phyloP scores from a whole-genome alignment of 1,139 yeast genomes.

The Torulaspora globosa region DNA sequence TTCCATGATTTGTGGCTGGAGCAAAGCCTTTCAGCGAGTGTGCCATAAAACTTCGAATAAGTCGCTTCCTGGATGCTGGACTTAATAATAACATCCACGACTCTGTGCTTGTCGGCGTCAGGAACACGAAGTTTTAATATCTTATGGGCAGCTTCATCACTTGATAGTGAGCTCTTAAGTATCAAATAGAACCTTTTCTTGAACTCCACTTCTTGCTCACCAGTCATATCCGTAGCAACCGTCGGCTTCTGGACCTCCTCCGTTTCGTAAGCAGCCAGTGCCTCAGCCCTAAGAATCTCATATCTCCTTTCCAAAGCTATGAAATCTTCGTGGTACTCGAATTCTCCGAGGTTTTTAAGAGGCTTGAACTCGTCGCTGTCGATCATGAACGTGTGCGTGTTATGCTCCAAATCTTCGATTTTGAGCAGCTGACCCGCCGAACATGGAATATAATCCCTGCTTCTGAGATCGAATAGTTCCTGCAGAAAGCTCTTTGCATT shows the following conservation, averaged over 20 bases:
- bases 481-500: conserved; percentile 51
- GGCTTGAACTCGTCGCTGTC: conserved; percentile 47
- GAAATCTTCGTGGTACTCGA: conserved; percentile 51
- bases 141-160: conserved; percentile 92
- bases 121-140: conserved; percentile 49
- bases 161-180: conserved; percentile 87
- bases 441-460: conserved; percentile 45
- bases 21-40: conserved; percentile 67
- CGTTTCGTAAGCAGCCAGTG: not conserved
- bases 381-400: conserved; percentile 56
- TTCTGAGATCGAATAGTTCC: conserved; percentile 49
- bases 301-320: conserved; percentile 49
- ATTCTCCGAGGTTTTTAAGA: conserved; percentile 49
- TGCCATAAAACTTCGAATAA: conserved; percentile 81
- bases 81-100: conserved; percentile 73
- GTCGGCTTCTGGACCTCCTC: conserved; percentile 18
- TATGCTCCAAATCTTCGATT: conserved; percentile 21
- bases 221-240: conserved; percentile 56
- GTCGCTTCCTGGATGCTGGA: conserved; percentile 86
- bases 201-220: conserved; percentile 54
- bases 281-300: conserved; percentile 30
- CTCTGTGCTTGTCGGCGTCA: conserved; percentile 41
- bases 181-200: conserved; percentile 77
- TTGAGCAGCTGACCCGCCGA: conserved; percentile 27
- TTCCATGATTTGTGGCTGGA: conserved; percentile 53